Conservation (phyloP, 2,329 filamentous ascomycete genomes). For the Fusarium sp. region DNA sequence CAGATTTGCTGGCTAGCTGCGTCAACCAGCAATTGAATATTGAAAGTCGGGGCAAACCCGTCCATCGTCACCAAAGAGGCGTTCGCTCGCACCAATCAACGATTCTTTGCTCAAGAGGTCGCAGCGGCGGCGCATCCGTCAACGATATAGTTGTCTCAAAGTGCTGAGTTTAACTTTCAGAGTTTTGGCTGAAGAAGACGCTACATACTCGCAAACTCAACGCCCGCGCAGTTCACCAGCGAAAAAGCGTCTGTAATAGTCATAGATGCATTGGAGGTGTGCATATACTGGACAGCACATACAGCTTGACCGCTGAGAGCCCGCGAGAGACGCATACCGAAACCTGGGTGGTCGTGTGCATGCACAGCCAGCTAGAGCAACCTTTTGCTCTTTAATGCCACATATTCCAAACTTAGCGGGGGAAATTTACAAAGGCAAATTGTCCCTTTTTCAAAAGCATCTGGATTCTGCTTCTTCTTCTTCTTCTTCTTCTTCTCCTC, state of each 20-base stretch:
- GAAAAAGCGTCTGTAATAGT: slow-evolving; percentile 4
- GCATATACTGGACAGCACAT: slow-evolving; percentile 4
- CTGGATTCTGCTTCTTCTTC: not conserved
- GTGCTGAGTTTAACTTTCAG: slow-evolving; percentile 5
- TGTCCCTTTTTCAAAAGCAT: not conserved
- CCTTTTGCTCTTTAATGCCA: slow-evolving; percentile 4
- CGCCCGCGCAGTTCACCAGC: not conserved
- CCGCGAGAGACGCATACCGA: slow-evolving; percentile 7
- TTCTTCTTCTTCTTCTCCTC: not conserved
- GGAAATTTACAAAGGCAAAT: not conserved
- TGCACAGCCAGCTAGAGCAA: slow-evolving; percentile 1
- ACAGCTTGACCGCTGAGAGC: slow-evolving; percentile 13
- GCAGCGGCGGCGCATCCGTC: slow-evolving; percentile 11
- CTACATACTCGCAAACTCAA: not conserved
- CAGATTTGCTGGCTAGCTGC: slow-evolving; percentile 1
- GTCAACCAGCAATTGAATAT: not conserved
- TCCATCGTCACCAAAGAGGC: not conserved
- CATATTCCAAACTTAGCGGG: slow-evolving; percentile 5
- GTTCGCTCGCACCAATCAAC: slow-evolving; percentile 15
- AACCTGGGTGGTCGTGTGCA: not conserved
- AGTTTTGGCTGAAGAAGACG: not conserved
- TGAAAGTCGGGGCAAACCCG: slow-evolving; percentile 1
- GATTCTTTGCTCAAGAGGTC: slow-evolving; percentile 4
- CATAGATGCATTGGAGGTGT: slow-evolving; percentile 18
- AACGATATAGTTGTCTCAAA: slow-evolving; percentile 13